Conservation (phyloP, 1,284 basidiomycete genomes). For the Ustilago sp. region DNA sequence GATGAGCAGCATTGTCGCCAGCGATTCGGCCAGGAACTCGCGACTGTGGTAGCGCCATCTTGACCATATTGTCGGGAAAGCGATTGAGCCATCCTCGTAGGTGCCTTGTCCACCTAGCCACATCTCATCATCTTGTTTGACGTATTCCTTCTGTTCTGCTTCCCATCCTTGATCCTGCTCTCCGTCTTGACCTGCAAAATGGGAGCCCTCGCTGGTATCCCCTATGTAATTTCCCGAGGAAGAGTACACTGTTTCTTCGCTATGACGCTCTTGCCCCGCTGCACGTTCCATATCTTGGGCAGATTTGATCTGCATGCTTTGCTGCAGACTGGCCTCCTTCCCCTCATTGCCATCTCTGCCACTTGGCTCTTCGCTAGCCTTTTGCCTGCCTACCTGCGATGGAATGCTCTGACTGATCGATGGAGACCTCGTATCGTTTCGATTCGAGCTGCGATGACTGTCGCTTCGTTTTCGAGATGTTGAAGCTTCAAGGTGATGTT, state of each 20-base stretch:
- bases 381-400: constrained; percentile 2
- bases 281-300: neutral
- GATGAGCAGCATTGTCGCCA: constrained; percentile 48
- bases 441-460: constrained; percentile 11
- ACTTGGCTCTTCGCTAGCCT: neutral
- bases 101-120: constrained; percentile 35
- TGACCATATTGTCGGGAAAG: constrained; percentile 29
- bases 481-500: constrained; percentile 14
- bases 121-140: constrained; percentile 8
- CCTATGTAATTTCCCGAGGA: neutral
- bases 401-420: constrained; percentile 21
- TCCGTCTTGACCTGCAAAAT: neutral
- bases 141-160: neutral
- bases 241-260: constrained; percentile 24
- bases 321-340: neutral
- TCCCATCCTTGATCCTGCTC: neutral
- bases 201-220: neutral
- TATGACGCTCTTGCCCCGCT: neutral
- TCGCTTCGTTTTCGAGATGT: constrained; percentile 7
- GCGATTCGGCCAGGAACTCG: constrained; percentile 34
- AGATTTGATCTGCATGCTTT: neutral
- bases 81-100: constrained; percentile 19
- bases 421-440: constrained; percentile 9
- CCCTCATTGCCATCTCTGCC: neutral
- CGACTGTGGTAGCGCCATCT: constrained; percentile 31